These are phyloP conservation scores for Diplocarpon rosae DNA, from an alignment of 2,329 filamentous ascomycete genomes.

Conservation along the genomic window DNA sequence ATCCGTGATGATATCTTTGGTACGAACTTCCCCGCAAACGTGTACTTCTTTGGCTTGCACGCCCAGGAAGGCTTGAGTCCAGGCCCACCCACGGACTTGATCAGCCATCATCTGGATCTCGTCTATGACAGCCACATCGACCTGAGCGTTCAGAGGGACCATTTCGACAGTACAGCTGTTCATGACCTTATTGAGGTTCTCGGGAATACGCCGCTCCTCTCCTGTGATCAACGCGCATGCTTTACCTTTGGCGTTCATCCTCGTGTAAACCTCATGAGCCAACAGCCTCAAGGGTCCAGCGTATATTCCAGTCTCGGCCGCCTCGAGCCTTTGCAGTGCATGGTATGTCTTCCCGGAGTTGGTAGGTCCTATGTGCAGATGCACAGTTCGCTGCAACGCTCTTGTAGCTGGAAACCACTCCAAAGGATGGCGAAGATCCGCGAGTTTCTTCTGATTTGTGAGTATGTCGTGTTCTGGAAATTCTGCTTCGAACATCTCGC, in stretches of 20 bases:
- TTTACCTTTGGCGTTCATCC: slow-evolving; percentile 68
- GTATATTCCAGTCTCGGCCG: slow-evolving; percentile 68
- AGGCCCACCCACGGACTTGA: slow-evolving; percentile 74
- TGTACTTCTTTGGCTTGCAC: slow-evolving; percentile 83
- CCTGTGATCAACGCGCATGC: slow-evolving; percentile 77
- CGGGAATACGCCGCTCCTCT: slow-evolving; percentile 69
- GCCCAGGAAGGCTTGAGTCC: slow-evolving; percentile 84
- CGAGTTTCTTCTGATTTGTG: slow-evolving; percentile 45
- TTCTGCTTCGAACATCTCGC: slow-evolving; percentile 45
- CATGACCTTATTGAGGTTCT: slow-evolving; percentile 47
- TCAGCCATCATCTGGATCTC: slow-evolving; percentile 97
- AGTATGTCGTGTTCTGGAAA: slow-evolving; percentile 39
- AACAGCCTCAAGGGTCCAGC: slow-evolving; percentile 80
- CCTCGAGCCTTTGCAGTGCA: slow-evolving; percentile 74
- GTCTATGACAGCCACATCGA: slow-evolving; percentile 90
- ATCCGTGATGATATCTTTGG: slow-evolving; percentile 66
- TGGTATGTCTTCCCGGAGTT: slow-evolving; percentile 98
- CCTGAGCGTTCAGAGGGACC: slow-evolving; percentile 37
- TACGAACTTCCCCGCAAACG: slow-evolving; percentile 81
- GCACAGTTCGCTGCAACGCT: slow-evolving; percentile 67
- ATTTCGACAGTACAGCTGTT: slow-evolving; percentile 93
- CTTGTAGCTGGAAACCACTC: slow-evolving; percentile 90
- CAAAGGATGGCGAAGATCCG: slow-evolving; percentile 78
- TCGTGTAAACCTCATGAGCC: slow-evolving; percentile 89
- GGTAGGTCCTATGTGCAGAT: slow-evolving; percentile 90